A percentile compares a stretch with the other conserved stretches of the same genome.
Evolutionary conservation across 306 rosid genomes (phyloP).

Genomic region (Sophora flavescens): DNA sequence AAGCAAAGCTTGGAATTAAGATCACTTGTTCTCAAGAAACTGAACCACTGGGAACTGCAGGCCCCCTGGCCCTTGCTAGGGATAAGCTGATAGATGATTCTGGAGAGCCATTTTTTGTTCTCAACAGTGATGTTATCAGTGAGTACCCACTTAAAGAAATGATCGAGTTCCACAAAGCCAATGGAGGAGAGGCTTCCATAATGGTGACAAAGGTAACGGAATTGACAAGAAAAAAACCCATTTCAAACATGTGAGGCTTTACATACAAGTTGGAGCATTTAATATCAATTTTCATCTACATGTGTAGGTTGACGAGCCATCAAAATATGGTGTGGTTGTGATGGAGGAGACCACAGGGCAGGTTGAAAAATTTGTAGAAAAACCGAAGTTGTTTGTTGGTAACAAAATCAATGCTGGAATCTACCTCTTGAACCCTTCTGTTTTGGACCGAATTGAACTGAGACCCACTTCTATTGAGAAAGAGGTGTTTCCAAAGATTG

Average conservation of each 20-base stretch:
- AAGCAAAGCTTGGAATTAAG: slow-evolving; percentile 87
- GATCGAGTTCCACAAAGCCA: slow-evolving; percentile 88
- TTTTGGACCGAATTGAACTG: slow-evolving; percentile 86
- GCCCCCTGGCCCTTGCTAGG: slow-evolving; percentile 99
- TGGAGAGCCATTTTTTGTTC: slow-evolving; percentile 97
- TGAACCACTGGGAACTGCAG: slow-evolving; percentile 98
- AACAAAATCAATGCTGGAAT: slow-evolving; percentile 99
- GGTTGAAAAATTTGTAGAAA: slow-evolving; percentile 96
- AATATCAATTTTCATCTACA: slow-evolving; percentile 47
- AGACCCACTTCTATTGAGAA: slow-evolving; percentile 99
- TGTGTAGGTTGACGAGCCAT: slow-evolving; percentile 95
- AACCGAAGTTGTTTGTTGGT: slow-evolving; percentile 96
- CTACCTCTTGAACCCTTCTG: slow-evolving; percentile 86
- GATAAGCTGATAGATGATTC: slow-evolving; percentile 85
- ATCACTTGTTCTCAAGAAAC: slow-evolving; percentile 99
- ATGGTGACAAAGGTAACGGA: slow-evolving; percentile 95
- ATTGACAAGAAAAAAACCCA: background rate
- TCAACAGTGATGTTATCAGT: slow-evolving; percentile 97
- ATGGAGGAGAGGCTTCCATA: slow-evolving; percentile 99
- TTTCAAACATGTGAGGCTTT: slow-evolving; percentile 16
- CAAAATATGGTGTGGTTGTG: slow-evolving; percentile 97
- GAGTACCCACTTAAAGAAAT: slow-evolving; percentile 94
- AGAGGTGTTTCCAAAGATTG: slow-evolving; percentile 93
- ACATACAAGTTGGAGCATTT: slow-evolving; percentile 7
- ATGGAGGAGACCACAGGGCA: slow-evolving; percentile 87